Evolutionary conservation across 1,284 basidiomycete genomes (phyloP).

Genomic region (Apiotrichum brassicae): DNA sequence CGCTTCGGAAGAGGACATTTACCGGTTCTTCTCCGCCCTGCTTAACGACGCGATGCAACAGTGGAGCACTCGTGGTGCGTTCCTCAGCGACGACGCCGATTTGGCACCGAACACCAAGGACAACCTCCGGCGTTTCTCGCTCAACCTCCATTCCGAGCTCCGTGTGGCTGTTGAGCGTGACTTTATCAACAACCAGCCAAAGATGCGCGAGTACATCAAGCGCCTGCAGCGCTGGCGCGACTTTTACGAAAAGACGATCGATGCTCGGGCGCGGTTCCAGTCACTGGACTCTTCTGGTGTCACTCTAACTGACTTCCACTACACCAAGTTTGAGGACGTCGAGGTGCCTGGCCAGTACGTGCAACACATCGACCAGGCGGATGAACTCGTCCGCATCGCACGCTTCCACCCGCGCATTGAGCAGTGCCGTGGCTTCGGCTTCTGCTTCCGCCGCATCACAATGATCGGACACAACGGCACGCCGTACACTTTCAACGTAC

Average conservation of each 20-base stretch:
- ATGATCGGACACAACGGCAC: slow-evolving; percentile 91
- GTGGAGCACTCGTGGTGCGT: slow-evolving; percentile 63
- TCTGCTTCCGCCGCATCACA: slow-evolving; percentile 83
- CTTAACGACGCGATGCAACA: slow-evolving; percentile 60
- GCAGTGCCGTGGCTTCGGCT: slow-evolving; percentile 72
- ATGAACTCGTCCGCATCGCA: slow-evolving; percentile 84
- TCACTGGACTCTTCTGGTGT: slow-evolving; percentile 87
- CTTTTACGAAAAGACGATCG: slow-evolving; percentile 78
- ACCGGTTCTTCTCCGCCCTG: slow-evolving; percentile 81
- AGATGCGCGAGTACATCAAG: slow-evolving; percentile 79
- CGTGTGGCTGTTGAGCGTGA: slow-evolving; percentile 85
- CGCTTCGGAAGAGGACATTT: slow-evolving; percentile 87
- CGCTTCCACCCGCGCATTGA: slow-evolving; percentile 90
- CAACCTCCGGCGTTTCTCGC: slow-evolving; percentile 66
- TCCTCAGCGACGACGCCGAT: slow-evolving; percentile 68
- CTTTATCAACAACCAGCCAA: slow-evolving; percentile 75
- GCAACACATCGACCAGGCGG: slow-evolving; percentile 89
- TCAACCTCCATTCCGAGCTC: slow-evolving; percentile 59
- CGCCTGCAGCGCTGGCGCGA: slow-evolving; percentile 90
- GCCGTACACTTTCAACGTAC: slow-evolving; percentile 81
- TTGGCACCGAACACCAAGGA: slow-evolving; percentile 55
- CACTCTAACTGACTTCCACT: slow-evolving; percentile 96
- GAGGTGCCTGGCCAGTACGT: slow-evolving; percentile 98
- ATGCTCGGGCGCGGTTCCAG: slow-evolving; percentile 73
- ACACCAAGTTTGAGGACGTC: slow-evolving; percentile 95